These are phyloP conservation scores for Russula sp. DNA, from an alignment of 768 basidiomycete genomes.

Conservation along the genomic window DNA sequence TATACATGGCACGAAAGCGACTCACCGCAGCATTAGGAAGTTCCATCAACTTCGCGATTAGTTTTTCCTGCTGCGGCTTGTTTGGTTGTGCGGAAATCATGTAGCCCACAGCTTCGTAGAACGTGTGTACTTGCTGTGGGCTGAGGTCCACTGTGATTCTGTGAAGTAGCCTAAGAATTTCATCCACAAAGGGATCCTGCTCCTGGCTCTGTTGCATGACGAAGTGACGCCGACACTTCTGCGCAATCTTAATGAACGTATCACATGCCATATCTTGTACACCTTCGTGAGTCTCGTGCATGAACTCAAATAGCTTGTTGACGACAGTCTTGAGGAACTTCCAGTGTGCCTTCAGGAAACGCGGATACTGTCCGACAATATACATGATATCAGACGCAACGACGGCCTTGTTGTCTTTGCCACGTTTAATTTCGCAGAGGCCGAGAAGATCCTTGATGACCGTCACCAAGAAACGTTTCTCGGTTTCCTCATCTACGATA, in stretches of 20 bases:
- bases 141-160: conserved; percentile 93
- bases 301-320: conserved; percentile 99
- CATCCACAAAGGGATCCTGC: conserved; percentile 95
- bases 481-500: conserved; percentile 87
- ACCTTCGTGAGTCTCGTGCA: conserved; percentile 99
- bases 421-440: conserved; percentile 95
- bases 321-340: conserved; percentile 99
- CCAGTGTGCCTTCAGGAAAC: conserved; percentile 99
- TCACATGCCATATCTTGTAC: conserved; percentile 99
- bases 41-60: conserved; percentile 95
- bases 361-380: conserved; percentile 98
- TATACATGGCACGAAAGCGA: background rate
- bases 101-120: conserved; percentile 98
- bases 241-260: conserved; percentile 99
- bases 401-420: conserved; percentile 99
- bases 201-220: conserved; percentile 98
- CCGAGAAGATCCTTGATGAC: conserved; percentile 99
- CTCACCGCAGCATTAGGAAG: conserved; percentile 88
- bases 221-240: conserved; percentile 97
- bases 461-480: conserved; percentile 97
- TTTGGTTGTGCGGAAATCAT: conserved; percentile 99
- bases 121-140: conserved; percentile 96
- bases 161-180: conserved; percentile 88
- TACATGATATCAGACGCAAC: conserved; percentile 97
- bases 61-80: conserved; percentile 92